A percentile compares a stretch with the other conserved stretches of the same genome.
Conservation (phyloP, 2,329 filamentous ascomycete genomes). For the Pseudocercospora fuligena region DNA sequence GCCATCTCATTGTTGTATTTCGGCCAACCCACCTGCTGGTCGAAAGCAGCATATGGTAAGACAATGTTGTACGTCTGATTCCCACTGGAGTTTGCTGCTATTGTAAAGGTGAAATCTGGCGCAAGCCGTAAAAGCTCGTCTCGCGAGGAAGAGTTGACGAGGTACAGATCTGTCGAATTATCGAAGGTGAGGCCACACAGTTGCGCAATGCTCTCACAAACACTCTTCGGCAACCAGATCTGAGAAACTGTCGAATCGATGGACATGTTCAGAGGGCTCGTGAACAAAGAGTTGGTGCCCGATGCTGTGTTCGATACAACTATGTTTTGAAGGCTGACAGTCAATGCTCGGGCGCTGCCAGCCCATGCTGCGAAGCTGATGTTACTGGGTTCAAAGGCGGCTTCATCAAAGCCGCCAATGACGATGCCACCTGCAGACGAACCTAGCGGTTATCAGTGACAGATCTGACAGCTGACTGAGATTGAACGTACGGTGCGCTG, state of each 20-base stretch:
- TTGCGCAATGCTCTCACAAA: constrained; percentile 47
- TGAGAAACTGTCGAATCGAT: constrained; percentile 48
- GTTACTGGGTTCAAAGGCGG: constrained; percentile 39
- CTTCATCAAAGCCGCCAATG: constrained; percentile 49
- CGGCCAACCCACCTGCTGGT: constrained; percentile 33
- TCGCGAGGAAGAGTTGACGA: constrained; percentile 46
- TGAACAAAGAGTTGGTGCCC: too few species aligned
- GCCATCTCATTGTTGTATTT: constrained; percentile 12
- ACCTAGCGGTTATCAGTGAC: too few species aligned
- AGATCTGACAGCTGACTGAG: too few species aligned
- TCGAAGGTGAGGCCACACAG: constrained; percentile 48
- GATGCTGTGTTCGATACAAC: too few species aligned
- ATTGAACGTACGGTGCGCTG: too few species aligned
- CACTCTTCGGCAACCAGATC: constrained; percentile 45
- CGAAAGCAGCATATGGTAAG: constrained; percentile 40
- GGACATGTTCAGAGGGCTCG: constrained; percentile 1
- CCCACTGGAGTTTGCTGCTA: constrained; percentile 17
- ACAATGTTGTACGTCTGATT: constrained; percentile 30
- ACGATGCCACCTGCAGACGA: constrained; percentile 28
- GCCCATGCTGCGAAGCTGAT: constrained; percentile 37
- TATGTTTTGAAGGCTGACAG: too few species aligned
- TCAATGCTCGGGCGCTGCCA: too few species aligned
- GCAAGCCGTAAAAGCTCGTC: constrained; percentile 38
- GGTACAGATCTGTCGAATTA: constrained; percentile 43
- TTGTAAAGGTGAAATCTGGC: constrained; percentile 45